phyloP scores from a whole-genome alignment of 2,329 filamentous ascomycete species.

The Alternaria arborescens region DNA sequence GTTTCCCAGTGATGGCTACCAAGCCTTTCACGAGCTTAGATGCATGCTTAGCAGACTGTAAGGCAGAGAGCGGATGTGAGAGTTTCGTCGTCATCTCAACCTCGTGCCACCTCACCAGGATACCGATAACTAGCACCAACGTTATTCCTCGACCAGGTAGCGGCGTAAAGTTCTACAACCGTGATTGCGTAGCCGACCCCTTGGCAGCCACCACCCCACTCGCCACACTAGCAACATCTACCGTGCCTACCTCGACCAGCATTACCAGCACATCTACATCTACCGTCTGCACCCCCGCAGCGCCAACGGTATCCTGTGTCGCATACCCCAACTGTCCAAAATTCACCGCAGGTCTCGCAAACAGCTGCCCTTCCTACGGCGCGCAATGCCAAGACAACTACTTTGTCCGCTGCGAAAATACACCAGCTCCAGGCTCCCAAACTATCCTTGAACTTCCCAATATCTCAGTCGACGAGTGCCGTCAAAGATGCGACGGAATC shows the following conservation, averaged over 20 bases:
- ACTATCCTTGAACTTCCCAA: neutral
- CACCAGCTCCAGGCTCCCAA: neutral
- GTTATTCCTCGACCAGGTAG: accelerated
- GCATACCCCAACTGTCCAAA: neutral
- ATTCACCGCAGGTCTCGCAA: neutral
- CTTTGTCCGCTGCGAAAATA: neutral
- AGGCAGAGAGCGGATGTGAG: neutral
- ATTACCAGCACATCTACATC: neutral
- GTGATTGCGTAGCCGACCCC: neutral
- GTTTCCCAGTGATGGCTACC: neutral
- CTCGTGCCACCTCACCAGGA: neutral
- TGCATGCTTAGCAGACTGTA: neutral
- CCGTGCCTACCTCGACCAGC: neutral
- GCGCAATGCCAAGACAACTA: conserved; percentile 7
- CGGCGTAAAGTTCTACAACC: neutral
- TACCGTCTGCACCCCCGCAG: neutral
- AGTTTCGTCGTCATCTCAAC: neutral
- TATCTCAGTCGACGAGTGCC: neutral
- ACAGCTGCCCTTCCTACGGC: neutral
- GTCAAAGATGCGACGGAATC: neutral
- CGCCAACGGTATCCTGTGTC: neutral
- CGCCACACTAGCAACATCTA: neutral
- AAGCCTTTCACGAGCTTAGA: neutral
- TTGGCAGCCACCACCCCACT: neutral
- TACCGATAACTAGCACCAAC: neutral